Evolutionary conservation across 495 filamentous ascomycete genomes (phyloP).

Genomic region (Melanomma pulvis-pyrius): DNA sequence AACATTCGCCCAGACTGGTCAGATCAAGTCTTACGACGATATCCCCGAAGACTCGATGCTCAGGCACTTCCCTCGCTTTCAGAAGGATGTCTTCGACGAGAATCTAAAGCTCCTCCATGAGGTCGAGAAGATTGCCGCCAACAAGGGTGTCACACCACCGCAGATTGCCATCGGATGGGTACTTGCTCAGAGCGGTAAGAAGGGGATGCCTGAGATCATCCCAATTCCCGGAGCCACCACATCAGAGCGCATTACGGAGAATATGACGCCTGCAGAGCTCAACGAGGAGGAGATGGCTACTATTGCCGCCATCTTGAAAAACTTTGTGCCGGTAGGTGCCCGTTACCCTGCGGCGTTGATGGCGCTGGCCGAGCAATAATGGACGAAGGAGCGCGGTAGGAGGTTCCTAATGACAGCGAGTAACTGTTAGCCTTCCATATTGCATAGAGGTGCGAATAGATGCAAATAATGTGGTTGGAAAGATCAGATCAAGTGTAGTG

Average conservation of each 20-base stretch:
- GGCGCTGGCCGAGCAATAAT: conserved; percentile 3
- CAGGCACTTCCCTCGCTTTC: conserved; percentile 63
- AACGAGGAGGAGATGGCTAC: conserved; percentile 46
- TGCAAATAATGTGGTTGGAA: background rate
- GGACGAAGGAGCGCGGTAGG: background rate
- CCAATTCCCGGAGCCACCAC: conserved; percentile 77
- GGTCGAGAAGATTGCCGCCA: conserved; percentile 65
- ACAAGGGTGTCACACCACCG: conserved; percentile 70
- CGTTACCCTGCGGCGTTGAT: conserved; percentile 37
- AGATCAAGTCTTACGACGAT: conserved; percentile 62
- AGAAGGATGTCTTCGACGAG: conserved; percentile 66
- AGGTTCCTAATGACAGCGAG: background rate
- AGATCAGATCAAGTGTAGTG: conserved; percentile 52
- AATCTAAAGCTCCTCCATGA: conserved; percentile 73
- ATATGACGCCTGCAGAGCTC: conserved; percentile 43
- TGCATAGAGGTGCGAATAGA: background rate
- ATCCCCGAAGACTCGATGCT: conserved; percentile 64
- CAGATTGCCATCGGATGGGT: conserved; percentile 84
- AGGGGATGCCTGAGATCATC: conserved; percentile 71
- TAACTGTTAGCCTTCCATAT: background rate
- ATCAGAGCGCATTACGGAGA: conserved; percentile 46
- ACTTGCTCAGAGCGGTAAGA: conserved; percentile 54
- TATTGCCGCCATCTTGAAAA: conserved; percentile 45
- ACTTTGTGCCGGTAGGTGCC: conserved; percentile 37
- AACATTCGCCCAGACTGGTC: conserved; percentile 52